Conservation (phyloP, 2,329 filamentous ascomycete species). For the Aspergillus sp. region DNA sequence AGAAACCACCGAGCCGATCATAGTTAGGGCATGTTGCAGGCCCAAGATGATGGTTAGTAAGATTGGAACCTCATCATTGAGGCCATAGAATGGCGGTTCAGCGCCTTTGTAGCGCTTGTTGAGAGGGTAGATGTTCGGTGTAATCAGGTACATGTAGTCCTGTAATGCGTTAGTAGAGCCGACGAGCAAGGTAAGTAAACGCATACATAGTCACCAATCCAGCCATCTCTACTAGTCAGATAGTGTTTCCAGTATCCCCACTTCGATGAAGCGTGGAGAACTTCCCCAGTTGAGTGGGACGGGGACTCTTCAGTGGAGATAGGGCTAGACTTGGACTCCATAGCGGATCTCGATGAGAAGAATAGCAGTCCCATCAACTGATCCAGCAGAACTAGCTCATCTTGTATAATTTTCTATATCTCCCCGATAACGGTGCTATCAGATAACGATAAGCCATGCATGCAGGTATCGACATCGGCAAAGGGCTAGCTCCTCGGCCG, state of each 20-base stretch:
- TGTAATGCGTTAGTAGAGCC: conserved; percentile 10
- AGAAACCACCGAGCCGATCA: conserved; percentile 75
- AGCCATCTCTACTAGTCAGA: conserved; percentile 41
- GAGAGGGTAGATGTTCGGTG: conserved; percentile 56
- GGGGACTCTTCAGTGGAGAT: conserved; percentile 4
- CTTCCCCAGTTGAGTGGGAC: background rate
- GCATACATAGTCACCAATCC: conserved; percentile 51
- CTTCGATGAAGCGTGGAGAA: conserved; percentile 7
- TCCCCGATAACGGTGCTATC: background rate
- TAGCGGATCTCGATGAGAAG: background rate
- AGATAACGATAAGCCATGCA: background rate
- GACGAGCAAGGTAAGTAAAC: background rate
- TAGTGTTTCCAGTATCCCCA: conserved; percentile 28
- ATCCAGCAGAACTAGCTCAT: background rate
- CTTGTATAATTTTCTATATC: background rate
- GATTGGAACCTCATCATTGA: conserved; percentile 76
- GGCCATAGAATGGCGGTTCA: conserved; percentile 79
- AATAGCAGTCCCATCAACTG: no score
- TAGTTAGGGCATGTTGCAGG: conserved; percentile 76
- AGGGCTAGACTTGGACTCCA: conserved; percentile 7
- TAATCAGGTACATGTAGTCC: conserved; percentile 58
- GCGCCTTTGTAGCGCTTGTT: conserved; percentile 47
- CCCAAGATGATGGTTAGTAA: conserved; percentile 72
- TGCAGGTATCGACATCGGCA: background rate
- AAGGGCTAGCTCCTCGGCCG: background rate